A percentile compares a stretch with the other conserved stretches of the same genome.
These are phyloP conservation scores for Blastobotrys arbuscula DNA, from an alignment of 1,139 yeast genomes.

Conservation along the genomic window DNA sequence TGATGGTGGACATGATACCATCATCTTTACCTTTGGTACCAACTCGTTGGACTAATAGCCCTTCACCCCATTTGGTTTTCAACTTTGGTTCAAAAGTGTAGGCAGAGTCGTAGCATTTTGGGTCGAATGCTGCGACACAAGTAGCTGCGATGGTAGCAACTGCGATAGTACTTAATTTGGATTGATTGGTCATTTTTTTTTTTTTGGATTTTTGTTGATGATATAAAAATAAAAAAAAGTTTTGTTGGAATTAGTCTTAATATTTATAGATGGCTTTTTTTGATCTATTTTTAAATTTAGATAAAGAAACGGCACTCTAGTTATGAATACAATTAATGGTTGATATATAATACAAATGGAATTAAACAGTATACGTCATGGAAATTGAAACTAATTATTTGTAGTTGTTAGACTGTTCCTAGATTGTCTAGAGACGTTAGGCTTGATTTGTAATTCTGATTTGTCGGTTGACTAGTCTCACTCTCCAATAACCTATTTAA, in stretches of 20 bases:
- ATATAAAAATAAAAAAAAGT: not conserved
- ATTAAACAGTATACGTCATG: no score
- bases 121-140: constrained; percentile 1
- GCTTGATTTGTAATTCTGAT: no score
- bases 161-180: not conserved
- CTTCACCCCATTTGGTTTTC: constrained; percentile 1
- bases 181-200: constrained; percentile 1
- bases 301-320: not conserved
- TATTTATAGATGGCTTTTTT: not conserved
- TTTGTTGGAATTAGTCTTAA: not conserved
- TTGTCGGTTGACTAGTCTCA: no score
- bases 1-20: constrained; percentile 2
- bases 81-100: constrained; percentile 1
- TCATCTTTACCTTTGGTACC: constrained; percentile 1
- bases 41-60: not conserved
- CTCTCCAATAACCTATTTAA: no score
- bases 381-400: no score
- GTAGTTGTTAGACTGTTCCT: no score
- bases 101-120: constrained; percentile 1
- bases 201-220: not conserved
- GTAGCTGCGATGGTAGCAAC: not conserved
- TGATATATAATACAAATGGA: no score
- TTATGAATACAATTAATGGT: not conserved
- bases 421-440: no score
- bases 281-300: not conserved